Conservation (phyloP, 2,329 filamentous ascomycete genomes). For the Hypoxylon sp. region DNA sequence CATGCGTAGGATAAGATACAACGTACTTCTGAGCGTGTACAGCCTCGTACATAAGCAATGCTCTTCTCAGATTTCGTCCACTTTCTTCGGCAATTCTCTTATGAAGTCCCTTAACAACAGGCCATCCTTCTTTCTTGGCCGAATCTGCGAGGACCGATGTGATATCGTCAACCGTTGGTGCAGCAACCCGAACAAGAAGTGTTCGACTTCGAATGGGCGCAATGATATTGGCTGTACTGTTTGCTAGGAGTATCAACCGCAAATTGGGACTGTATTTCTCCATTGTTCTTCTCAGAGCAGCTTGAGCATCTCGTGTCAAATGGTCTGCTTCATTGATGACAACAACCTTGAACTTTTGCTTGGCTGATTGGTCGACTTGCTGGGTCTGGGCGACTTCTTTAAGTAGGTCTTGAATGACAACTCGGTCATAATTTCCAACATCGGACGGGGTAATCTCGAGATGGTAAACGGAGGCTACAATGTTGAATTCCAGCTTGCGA, state of each 20-base stretch:
- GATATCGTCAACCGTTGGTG: slow-evolving; percentile 89
- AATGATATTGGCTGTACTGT: slow-evolving; percentile 98
- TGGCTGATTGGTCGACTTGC: slow-evolving; percentile 93
- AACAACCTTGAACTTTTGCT: slow-evolving; percentile 96
- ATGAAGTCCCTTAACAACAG: slow-evolving; percentile 81
- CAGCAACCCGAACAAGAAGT: slow-evolving; percentile 90
- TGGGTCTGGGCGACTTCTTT: slow-evolving; percentile 99
- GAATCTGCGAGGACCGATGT: slow-evolving; percentile 79
- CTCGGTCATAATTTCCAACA: slow-evolving; percentile 95
- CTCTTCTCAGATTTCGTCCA: slow-evolving; percentile 89
- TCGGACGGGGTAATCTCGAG: slow-evolving; percentile 98
- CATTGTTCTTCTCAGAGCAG: slow-evolving; percentile 95
- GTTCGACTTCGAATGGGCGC: slow-evolving; percentile 96
- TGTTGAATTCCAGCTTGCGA: slow-evolving; percentile 99
- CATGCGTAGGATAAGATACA: slow-evolving; percentile 3
- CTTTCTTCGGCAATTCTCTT: slow-evolving; percentile 90
- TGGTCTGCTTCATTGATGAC: slow-evolving; percentile 99
- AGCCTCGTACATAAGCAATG: slow-evolving; percentile 96
- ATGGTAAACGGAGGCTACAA: slow-evolving; percentile 96
- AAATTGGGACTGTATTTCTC: slow-evolving; percentile 99
- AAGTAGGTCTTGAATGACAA: slow-evolving; percentile 93
- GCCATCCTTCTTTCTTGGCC: slow-evolving; percentile 87
- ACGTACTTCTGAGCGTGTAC: slow-evolving; percentile 96
- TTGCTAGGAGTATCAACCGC: slow-evolving; percentile 90
- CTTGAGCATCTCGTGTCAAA: slow-evolving; percentile 93